Evolutionary conservation across 1,284 basidiomycete genomes (phyloP).

Genomic region (Cutaneotrichosporon sp.): DNA sequence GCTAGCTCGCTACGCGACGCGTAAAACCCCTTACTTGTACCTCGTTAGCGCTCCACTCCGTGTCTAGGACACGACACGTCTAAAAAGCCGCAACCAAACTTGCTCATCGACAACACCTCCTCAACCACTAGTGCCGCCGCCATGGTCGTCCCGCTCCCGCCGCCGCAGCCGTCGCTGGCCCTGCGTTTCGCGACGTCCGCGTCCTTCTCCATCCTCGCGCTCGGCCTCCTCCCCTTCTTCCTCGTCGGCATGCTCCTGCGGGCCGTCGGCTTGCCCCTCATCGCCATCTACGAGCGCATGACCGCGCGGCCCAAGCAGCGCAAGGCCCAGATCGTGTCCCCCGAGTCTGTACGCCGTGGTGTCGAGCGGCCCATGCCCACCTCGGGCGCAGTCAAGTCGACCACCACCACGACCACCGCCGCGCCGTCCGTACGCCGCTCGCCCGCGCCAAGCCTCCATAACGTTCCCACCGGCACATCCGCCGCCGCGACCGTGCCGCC

Average conservation of each 20-base stretch:
- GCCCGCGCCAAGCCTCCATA: no score
- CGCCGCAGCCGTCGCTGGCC: slow-evolving; percentile 4
- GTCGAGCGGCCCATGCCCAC: neutral
- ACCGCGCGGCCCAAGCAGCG: neutral
- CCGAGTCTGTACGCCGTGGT: neutral
- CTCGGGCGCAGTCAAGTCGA: neutral
- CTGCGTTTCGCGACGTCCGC: slow-evolving; percentile 10
- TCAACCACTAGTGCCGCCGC: neutral
- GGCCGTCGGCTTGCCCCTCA: slow-evolving; percentile 1
- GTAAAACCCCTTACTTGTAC: no score
- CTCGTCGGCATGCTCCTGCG: slow-evolving; percentile 6
- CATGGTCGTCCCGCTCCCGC: neutral
- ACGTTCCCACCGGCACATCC: no score
- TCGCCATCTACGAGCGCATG: neutral
- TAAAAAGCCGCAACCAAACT: no score
- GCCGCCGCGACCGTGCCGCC: no score
- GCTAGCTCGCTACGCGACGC: no score
- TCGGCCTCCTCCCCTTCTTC: slow-evolving; percentile 7
- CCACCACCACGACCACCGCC: no score
- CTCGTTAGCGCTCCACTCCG: no score
- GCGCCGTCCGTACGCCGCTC: no score
- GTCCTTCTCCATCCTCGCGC: slow-evolving; percentile 3
- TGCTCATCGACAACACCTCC: neutral
- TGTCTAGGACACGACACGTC: no score
- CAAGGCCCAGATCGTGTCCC: neutral